Evolutionary conservation across 2,329 filamentous ascomycete genomes (phyloP).

Genomic region (Sordariomycetes sp.): DNA sequence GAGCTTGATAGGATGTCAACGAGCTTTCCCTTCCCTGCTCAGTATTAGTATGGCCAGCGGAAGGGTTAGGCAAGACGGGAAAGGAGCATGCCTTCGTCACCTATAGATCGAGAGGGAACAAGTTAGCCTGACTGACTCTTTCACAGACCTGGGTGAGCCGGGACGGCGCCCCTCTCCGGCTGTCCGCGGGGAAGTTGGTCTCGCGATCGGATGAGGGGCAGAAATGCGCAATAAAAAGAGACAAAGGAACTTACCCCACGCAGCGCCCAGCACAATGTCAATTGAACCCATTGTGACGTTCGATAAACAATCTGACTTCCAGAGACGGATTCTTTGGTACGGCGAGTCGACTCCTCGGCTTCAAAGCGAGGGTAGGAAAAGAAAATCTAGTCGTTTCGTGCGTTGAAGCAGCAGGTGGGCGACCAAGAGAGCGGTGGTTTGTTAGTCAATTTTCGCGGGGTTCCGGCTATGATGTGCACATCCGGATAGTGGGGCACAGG

Average conservation of each 20-base stretch:
- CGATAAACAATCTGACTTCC: background rate
- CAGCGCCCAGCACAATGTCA: slow-evolving; percentile 4
- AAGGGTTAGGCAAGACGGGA: background rate
- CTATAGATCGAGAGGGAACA: background rate
- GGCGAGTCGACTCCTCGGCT: background rate
- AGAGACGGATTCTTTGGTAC: background rate
- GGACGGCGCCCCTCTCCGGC: background rate
- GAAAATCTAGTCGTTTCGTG: background rate
- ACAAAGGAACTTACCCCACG: slow-evolving; percentile 1
- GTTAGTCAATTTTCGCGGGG: slow-evolving; percentile 5
- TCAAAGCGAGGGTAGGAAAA: background rate
- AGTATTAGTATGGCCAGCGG: background rate
- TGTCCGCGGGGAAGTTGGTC: background rate
- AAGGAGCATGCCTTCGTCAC: slow-evolving; percentile 2
- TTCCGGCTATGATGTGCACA: slow-evolving; percentile 3
- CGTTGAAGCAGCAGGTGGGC: background rate
- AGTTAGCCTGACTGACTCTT: background rate
- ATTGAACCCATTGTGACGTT: slow-evolving; percentile 4
- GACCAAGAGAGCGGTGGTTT: background rate
- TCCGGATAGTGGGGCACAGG: slow-evolving; percentile 1
- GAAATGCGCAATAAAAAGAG: background rate
- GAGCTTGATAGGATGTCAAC: slow-evolving; percentile 3
- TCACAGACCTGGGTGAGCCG: background rate
- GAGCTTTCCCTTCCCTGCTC: slow-evolving; percentile 5
- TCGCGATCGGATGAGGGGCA: background rate